phyloP scores from a whole-genome alignment of 1,139 yeast species.

The Saccharomyces uvarum region DNA sequence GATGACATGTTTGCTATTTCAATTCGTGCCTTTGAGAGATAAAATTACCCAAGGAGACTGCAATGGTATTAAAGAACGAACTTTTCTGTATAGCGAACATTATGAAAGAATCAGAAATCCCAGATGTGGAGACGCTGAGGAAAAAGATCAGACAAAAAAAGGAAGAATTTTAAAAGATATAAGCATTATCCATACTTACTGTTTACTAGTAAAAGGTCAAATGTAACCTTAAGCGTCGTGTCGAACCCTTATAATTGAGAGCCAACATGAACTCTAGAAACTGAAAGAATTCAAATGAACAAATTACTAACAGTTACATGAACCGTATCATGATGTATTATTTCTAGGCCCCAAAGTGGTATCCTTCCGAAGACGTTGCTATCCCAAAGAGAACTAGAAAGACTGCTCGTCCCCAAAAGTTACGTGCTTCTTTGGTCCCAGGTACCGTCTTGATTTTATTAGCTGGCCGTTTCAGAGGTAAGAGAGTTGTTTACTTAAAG shows the following conservation, averaged over 20 bases:
- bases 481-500: conserved; percentile 98
- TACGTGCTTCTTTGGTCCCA: conserved; percentile 94
- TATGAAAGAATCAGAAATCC: background rate
- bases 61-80: background rate
- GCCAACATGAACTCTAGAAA: background rate
- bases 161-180: background rate
- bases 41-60: background rate
- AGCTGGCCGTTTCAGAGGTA: conserved; percentile 99
- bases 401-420: conserved; percentile 88
- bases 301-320: background rate
- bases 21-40: background rate
- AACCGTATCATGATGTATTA: conserved; percentile 3
- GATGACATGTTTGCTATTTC: background rate
- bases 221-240: background rate
- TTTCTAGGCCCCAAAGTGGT: conserved; percentile 78
- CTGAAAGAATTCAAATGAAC: background rate
- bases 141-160: background rate
- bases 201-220: background rate
- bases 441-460: conserved; percentile 96
- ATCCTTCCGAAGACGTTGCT: conserved; percentile 89
- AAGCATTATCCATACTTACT: background rate
- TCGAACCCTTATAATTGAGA: background rate
- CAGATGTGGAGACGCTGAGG: background rate
- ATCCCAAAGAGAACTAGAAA: conserved; percentile 82
- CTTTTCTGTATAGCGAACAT: background rate